phyloP scores from a whole-genome alignment of 345 rosid species.

The Kernera saxatilis region DNA sequence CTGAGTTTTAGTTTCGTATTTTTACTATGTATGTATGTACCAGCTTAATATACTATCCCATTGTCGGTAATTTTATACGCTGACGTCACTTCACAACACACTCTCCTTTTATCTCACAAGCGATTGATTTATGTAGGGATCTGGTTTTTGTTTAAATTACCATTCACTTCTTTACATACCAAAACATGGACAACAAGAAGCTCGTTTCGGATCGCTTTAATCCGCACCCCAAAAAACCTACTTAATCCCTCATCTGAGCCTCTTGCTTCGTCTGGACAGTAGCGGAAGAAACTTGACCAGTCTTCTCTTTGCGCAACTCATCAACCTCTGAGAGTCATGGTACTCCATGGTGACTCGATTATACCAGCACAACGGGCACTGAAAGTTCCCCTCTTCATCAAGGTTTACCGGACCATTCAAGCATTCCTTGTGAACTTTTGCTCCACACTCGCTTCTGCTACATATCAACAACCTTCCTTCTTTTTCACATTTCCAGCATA shows the following conservation, averaged over 20 bases:
- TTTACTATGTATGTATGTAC: no score
- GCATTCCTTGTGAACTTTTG: constrained; percentile 20
- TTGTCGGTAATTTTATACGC: constrained; percentile 6
- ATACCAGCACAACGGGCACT: constrained; percentile 22
- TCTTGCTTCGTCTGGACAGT: constrained; percentile 8
- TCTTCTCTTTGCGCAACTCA: constrained; percentile 11
- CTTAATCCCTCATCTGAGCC: not conserved
- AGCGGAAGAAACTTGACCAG: not conserved
- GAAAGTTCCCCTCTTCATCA: constrained; percentile 7
- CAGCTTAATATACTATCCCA: no score
- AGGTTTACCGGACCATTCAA: constrained; percentile 1
- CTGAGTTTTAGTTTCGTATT: no score
- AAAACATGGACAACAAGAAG: no score
- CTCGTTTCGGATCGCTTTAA: not conserved
- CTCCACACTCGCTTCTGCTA: constrained; percentile 14
- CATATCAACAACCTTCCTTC: constrained; percentile 16
- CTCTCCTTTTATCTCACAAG: no score
- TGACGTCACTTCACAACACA: not conserved
- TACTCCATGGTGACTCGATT: constrained; percentile 8
- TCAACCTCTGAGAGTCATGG: not conserved
- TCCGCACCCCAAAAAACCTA: not conserved
- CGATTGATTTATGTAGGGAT: no score
- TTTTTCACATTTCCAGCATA: constrained; percentile 22
- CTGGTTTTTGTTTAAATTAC: no score
- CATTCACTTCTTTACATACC: not conserved